Evolutionary conservation across 352 stramenopile genomes (phyloP).

Genomic region (Phytopythium oedochilum): DNA sequence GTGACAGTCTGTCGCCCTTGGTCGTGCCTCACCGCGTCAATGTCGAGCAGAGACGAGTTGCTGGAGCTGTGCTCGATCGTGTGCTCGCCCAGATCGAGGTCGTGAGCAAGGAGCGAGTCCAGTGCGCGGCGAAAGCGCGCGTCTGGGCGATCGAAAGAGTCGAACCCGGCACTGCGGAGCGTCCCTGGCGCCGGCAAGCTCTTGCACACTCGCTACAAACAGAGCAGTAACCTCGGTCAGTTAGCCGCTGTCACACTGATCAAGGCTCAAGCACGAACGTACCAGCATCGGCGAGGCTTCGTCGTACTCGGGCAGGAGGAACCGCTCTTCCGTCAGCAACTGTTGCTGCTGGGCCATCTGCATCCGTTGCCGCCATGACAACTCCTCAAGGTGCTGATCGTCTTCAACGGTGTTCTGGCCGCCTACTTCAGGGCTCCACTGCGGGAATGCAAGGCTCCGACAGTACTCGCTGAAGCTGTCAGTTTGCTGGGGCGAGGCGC

Average conservation of each 20-base stretch:
- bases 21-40: not conserved
- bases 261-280: not conserved
- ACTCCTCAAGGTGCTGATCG: not conserved
- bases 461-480: slow-evolving; percentile 8
- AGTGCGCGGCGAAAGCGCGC: not conserved
- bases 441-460: slow-evolving; percentile 2
- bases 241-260: not conserved
- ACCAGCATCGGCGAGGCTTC: not conserved
- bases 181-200: not conserved
- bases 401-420: not conserved
- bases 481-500: not conserved
- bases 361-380: not conserved
- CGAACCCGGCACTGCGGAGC: not conserved
- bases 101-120: slow-evolving; percentile 1
- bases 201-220: not conserved
- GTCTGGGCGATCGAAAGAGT: slow-evolving; percentile 1
- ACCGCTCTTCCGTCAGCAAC: not conserved
- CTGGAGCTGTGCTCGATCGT: not conserved
- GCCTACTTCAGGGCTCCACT: not conserved
- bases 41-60: not conserved
- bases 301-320: not conserved
- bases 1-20: not conserved
- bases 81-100: slow-evolving; percentile 3
- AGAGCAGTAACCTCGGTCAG: not conserved
- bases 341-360: not conserved